A percentile compares a stretch with the other conserved stretches of the same genome.
These are phyloP conservation scores for Sporothrix sp. DNA, from an alignment of 2,329 filamentous ascomycete species.

Conservation along the genomic window DNA sequence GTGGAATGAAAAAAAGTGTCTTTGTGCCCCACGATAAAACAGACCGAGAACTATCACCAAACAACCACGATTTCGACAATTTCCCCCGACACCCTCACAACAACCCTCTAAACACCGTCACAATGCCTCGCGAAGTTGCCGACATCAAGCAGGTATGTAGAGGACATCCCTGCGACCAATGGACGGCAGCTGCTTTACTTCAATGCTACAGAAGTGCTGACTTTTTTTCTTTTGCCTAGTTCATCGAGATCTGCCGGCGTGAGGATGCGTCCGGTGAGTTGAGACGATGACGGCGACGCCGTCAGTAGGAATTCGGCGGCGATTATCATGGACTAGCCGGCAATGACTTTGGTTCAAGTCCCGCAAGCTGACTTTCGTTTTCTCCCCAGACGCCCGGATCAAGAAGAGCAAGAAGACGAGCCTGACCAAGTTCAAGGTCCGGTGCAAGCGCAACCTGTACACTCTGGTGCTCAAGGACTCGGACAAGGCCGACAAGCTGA, in stretches of 20 bases:
- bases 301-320: too few relatives aligned
- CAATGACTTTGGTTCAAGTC: too few relatives aligned
- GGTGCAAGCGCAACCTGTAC: conserved; percentile 93
- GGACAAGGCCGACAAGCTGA: conserved; percentile 99
- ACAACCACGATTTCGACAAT: conserved; percentile 14
- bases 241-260: conserved; percentile 99
- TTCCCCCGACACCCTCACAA: conserved; percentile 20
- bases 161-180: neutral
- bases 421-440: conserved; percentile 99
- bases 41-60: conserved; percentile 7
- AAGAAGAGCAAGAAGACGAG: conserved; percentile 89
- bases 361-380: too few relatives aligned
- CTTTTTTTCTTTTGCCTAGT: conserved; percentile 39
- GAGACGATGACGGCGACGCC: neutral
- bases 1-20: conserved; percentile 1
- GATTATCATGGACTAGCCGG: too few relatives aligned
- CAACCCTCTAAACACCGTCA: conserved; percentile 39
- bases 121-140: conserved; percentile 95
- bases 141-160: conserved; percentile 78
- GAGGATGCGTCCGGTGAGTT: conserved; percentile 98
- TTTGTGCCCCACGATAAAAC: conserved; percentile 6
- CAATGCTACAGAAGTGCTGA: conserved; percentile 9
- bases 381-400: conserved; percentile 63
- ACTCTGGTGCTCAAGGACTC: conserved; percentile 96
- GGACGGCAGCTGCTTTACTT: too few relatives aligned